A percentile compares a stretch with the other conserved stretches of the same genome.
These are phyloP conservation scores for Maudiozyma pseudohumilis DNA, from an alignment of 805 yeast species.

Conservation along the genomic window DNA sequence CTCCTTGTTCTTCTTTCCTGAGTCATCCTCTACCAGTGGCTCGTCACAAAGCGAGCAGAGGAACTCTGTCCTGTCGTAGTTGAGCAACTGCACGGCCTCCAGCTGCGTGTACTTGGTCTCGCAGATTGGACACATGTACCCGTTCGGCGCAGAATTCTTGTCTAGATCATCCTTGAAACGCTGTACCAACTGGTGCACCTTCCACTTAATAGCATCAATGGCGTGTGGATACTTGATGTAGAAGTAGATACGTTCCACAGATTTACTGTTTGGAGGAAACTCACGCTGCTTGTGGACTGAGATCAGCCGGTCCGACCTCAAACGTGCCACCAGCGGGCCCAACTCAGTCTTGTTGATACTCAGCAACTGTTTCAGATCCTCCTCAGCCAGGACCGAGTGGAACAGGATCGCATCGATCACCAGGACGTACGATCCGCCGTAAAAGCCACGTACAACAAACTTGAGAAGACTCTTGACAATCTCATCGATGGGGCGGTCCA, in stretches of 20 bases:
- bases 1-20: constrained; percentile 68
- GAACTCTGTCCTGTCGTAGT: constrained; percentile 73
- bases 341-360: constrained; percentile 83
- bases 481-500: constrained; percentile 34
- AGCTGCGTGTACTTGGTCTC: constrained; percentile 69
- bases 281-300: constrained; percentile 64
- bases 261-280: constrained; percentile 52
- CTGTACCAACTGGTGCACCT: constrained; percentile 78
- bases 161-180: constrained; percentile 72
- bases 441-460: constrained; percentile 79
- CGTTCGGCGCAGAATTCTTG: constrained; percentile 83
- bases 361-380: constrained; percentile 70
- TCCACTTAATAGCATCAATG: constrained; percentile 93
- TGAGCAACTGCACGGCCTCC: constrained; percentile 75
- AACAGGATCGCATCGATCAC: constrained; percentile 78
- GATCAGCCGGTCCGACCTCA: constrained; percentile 76
- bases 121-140: constrained; percentile 84
- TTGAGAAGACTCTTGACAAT: constrained; percentile 45
- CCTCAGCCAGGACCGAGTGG: constrained; percentile 88
- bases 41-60: constrained; percentile 78
- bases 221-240: constrained; percentile 88
- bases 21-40: constrained; percentile 75
- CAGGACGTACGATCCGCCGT: constrained; percentile 71
- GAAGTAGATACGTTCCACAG: constrained; percentile 69
- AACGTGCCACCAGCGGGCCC: constrained; percentile 66